Evolutionary conservation across 257 asterid species (phyloP), one percentile per base, ranked within the genome.

Genomic region (Nicotiana obtusifolia): DNA sequence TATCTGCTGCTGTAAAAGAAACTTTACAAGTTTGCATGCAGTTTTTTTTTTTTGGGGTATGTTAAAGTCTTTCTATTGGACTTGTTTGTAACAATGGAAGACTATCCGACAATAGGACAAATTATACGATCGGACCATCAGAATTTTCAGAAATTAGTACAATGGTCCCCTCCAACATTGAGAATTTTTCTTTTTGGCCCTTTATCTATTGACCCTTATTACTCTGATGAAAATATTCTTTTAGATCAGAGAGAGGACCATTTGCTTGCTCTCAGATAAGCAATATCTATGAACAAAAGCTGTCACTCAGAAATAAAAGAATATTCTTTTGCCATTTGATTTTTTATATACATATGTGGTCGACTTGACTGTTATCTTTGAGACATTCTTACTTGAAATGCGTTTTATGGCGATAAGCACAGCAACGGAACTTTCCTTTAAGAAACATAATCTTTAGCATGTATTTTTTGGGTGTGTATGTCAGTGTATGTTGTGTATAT

Each of bases 101-200:
- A 76, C 26, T 33, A 65, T 81, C 81, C 84, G 62, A 85, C 81
- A 56, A 76, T 49, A 62, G 78, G 79, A 85, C 80, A 73, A n/a
- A 68, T 57, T 54, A 86, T 82, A 65, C 65, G 24, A 75, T 87
- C 84, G 82, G 88, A 85, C 62, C 53, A 80, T 79, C 81, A 83
- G 60, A 82, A 81, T 79, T 66, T 73, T 73, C 59, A 64, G 83
- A 16, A 44, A 64, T 57, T 76, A 57, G 87, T 62, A 77, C 79
- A 62, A 80, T 83, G 94, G 92, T 87, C 95, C 93, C 90, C 89
- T 75, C 82, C 83, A 84, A 77, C 90, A 89, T 83, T 84, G 80
- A 87, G 92, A 91, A 88, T 81, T 71, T 82, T 73, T 80, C 54
- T 80, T 81, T 78, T 82, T 33, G 87, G 88, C 86, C 80, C 22